phyloP scores from a whole-genome alignment of 306 rosid genomes.

The Potentilla sterilis region DNA sequence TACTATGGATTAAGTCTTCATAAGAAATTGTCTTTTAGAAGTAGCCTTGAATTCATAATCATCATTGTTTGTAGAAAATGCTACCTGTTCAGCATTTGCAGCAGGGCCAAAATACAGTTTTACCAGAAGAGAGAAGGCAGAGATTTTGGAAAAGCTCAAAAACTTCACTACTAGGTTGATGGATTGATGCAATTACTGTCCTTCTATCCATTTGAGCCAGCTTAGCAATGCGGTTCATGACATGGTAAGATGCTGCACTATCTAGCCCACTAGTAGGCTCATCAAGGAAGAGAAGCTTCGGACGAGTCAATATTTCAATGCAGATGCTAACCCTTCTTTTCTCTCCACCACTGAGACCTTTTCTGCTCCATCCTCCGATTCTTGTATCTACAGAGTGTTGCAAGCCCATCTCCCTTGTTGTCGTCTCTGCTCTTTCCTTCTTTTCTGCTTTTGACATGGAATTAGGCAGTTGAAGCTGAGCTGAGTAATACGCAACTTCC shows the following conservation, averaged over 20 bases:
- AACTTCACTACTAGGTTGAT: constrained; percentile 70
- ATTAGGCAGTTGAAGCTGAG: constrained; percentile 58
- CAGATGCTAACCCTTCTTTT: constrained; percentile 75
- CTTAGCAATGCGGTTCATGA: constrained; percentile 49
- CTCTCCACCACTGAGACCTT: constrained; percentile 68
- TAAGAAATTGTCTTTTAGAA: too few relatives aligned
- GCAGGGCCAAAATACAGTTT: constrained; percentile 35
- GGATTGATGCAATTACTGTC: constrained; percentile 59
- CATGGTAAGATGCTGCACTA: constrained; percentile 70
- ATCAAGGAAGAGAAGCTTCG: constrained; percentile 65
- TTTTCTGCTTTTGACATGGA: constrained; percentile 58
- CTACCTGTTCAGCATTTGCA: constrained; percentile 35
- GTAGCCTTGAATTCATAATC: not conserved
- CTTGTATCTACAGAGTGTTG: constrained; percentile 52
- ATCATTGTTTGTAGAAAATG: not conserved
- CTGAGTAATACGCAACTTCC: constrained; percentile 57
- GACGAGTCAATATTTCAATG: constrained; percentile 62
- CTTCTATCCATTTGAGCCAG: constrained; percentile 43
- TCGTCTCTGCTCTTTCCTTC: constrained; percentile 51
- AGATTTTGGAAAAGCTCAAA: constrained; percentile 53
- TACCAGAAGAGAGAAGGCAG: constrained; percentile 43
- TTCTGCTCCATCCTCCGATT: constrained; percentile 55
- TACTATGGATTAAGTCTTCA: not conserved
- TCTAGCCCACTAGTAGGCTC: constrained; percentile 85
- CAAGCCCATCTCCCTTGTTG: constrained; percentile 62